Conservation (phyloP, 2,329 filamentous ascomycete species). For the Pezicula carpinea region DNA sequence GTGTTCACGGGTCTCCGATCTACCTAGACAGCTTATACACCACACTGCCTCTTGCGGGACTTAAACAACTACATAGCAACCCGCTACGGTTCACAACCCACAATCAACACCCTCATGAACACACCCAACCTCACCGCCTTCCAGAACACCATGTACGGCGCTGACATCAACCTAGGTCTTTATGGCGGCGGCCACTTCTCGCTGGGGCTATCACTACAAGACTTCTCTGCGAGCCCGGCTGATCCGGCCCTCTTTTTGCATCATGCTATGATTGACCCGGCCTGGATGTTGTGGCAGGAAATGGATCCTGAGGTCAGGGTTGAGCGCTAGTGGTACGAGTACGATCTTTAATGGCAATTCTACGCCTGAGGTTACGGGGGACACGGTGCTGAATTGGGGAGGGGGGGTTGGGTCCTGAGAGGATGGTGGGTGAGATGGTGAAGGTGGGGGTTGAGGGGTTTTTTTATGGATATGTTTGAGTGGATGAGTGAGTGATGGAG, state of each 20-base stretch:
- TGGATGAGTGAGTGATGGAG: no score
- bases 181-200: neutral
- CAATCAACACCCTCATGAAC: neutral
- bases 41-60: neutral
- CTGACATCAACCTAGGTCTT: neutral
- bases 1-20: neutral
- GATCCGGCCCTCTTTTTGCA: constrained; percentile 40
- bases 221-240: neutral
- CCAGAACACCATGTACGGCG: neutral
- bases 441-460: neutral
- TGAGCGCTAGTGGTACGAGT: neutral
- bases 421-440: neutral
- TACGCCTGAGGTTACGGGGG: neutral
- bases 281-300: constrained; percentile 42
- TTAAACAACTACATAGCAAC: neutral
- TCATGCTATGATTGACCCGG: constrained; percentile 37
- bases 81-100: neutral
- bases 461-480: neutral
- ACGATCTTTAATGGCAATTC: neutral
- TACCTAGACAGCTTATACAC: neutral
- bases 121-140: neutral
- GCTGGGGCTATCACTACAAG: neutral
- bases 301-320: constrained; percentile 31
- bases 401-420: no score
- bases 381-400: neutral